Percentiles rank a stretch among this genome's conserved stretches.
phyloP scores from a whole-genome alignment of 371 early-diverging fungal species.

The Circinella minor region DNA sequence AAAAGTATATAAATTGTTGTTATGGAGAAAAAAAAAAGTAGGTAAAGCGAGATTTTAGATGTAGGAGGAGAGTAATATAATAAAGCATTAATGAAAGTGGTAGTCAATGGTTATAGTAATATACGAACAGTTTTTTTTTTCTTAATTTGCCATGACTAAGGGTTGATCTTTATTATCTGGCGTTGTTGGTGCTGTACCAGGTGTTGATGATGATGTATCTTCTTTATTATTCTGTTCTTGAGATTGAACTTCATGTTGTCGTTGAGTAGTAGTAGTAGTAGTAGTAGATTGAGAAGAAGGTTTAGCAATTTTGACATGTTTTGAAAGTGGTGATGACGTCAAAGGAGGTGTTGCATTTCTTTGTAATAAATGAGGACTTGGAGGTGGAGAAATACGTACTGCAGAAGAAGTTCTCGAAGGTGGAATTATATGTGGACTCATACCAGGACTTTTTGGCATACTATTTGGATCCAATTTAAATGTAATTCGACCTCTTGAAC shows the following conservation, averaged over 20 bases:
- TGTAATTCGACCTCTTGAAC: constrained; percentile 54
- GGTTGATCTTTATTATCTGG: constrained; percentile 2
- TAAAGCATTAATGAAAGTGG: no score
- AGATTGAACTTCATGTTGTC: constrained; percentile 4
- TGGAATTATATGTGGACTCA: constrained; percentile 24
- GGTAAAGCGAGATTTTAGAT: no score
- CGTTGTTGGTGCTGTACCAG: constrained; percentile 19
- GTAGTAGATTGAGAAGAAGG: background rate
- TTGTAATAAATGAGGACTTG: constrained; percentile 49
- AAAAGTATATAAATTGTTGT: background rate
- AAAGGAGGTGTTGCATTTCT: constrained; percentile 16
- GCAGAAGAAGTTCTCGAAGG: constrained; percentile 42
- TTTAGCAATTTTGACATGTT: constrained; percentile 11
- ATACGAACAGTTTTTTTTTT: no score
- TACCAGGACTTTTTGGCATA: constrained; percentile 18
- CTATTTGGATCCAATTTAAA: constrained; percentile 39
- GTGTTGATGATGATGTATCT: constrained; percentile 18
- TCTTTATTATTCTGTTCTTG: constrained; percentile 20
- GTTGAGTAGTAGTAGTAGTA: constrained; percentile 1
- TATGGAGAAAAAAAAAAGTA: no score
- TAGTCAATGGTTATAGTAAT: no score
- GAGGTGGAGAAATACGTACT: constrained; percentile 59
- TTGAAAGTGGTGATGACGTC: constrained; percentile 32
- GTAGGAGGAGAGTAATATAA: no score
- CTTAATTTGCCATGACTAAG: constrained; percentile 25